Base-by-base conservation (phyloP, 768 basidiomycete genomes). In the Pleurotus pulmonarius region DNA sequence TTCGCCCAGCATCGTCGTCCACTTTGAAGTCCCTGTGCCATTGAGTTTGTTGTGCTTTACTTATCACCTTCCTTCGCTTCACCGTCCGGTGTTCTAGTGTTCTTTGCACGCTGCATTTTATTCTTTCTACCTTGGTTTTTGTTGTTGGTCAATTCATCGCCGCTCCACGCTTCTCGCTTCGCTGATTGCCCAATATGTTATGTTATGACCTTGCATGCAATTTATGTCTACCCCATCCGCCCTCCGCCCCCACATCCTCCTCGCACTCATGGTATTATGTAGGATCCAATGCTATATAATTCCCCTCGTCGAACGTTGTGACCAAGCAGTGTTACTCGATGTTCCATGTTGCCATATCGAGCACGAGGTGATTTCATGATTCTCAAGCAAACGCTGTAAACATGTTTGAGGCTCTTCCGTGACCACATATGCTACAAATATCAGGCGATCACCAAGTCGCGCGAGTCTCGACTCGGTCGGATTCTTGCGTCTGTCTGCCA, bases 201-300 rank as follows among this genome's bases (percentile, higher is more conserved):
- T 52, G 51, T 52, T 52, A 52, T 52, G 51, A 41, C 34, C 24
- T 52, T 24, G 51, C 51, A 52, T 52, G 51, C 51, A 20, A 52
- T 52, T 16, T 49, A 52, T 52, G 51, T n/a, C 39, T 26, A n/a
- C 22, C 25, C 12, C 29, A 49, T 34, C 48, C 26, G n/a, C 4
- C 16, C 9, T 11, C 29, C 11, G 9, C 29, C 29, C 29, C 11
- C 29, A 34, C 7, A 34, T 34, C 29, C 29, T 34, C 29, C 29
- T 34, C 9, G 26, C 26, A 47, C 20, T 15, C 26, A 15, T 49
- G 48, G 48, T 49, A 49, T 49, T 49, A 49, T 49, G 48, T 49
- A 49, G 48, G 48, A 49, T 29, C 26, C 25, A 49, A 34, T 20
- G 37, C 48, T 49, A 49, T 49, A 49, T 49, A 49, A 49, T 49